Evolutionary conservation across 2,329 filamentous ascomycete species (phyloP), one percentile per base, ranked within the genome.

Genomic region (Exophiala spinifera): DNA sequence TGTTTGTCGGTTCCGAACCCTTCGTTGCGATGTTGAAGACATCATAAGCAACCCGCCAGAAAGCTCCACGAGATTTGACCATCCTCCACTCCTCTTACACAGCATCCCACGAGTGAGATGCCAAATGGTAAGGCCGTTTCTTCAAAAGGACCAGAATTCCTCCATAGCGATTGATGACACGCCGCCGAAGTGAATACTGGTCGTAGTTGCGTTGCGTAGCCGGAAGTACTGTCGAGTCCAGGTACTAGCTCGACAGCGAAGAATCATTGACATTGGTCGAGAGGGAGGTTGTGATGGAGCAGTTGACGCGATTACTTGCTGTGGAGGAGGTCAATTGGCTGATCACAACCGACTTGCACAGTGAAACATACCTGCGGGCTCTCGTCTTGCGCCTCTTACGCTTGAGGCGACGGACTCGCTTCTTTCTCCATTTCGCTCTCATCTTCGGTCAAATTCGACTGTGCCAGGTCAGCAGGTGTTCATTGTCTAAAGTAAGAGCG

Each of bases 361-460:
- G 43, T 25, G 54, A 10, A 31, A 79, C 91, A 84, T 84, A 97
- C 94, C 86, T 91, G 82, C 94, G 82, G 72, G 92, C 94, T 77
- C 94, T 86, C 81, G 94, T 96, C 92, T 99, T 99, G 91, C 94
- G 95, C 83, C 94, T 91, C 91, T 99, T 99, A 76, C 91, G 88
- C 88, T 97, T 97, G 79, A 99, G 90, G 79, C 94, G 87, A 73
- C 94, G 85, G 81, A 96, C 91, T 78, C 94, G 86, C 92, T 99
- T 99, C 89, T 99, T 99, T 85, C 92, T 94, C 94, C 94, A 97
- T 85, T 97, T 97, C 76, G 91, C 91, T 94, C 92, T 87, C 84
- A 87, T 86, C 60, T 62, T 62, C 53, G 51, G 21, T 57, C 54
- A 55, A 57, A 37, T 49, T 46, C 21, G 54, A 57, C 56, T 59